phyloP scores from a whole-genome alignment of 2,329 filamentous ascomycete species.

The Neocucurbitaria cava region DNA sequence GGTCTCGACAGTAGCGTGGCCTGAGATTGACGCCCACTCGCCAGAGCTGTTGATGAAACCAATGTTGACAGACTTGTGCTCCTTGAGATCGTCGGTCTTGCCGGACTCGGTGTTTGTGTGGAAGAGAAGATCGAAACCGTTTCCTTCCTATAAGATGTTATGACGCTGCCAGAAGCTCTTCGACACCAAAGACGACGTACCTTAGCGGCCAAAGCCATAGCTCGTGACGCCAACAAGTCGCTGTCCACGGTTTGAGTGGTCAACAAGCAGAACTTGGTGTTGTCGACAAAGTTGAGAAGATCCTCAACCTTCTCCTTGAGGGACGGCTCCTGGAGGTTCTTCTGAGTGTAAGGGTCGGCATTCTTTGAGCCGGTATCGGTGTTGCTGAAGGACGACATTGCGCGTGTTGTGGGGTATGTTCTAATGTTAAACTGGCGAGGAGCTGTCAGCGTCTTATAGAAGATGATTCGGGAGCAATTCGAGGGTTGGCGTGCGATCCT shows the following conservation, averaged over 20 bases:
- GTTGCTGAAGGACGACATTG: constrained; percentile 49
- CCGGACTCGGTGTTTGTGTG: constrained; percentile 90
- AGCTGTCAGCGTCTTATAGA: constrained; percentile 27
- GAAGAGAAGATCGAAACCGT: constrained; percentile 84
- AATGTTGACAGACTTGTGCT: constrained; percentile 78
- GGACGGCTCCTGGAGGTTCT: constrained; percentile 74
- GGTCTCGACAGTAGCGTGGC: constrained; percentile 71
- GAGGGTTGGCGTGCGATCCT: constrained; percentile 7
- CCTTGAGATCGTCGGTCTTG: constrained; percentile 81
- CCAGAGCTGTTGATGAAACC: constrained; percentile 78
- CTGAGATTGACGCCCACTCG: constrained; percentile 88
- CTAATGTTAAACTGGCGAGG: constrained; percentile 21
- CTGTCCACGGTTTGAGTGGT: constrained; percentile 73
- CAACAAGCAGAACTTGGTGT: constrained; percentile 87
- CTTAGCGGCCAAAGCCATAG: constrained; percentile 83
- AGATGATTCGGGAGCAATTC: constrained; percentile 13
- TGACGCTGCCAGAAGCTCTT: too few species aligned
- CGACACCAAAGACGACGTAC: constrained; percentile 54
- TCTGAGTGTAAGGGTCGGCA: constrained; percentile 80
- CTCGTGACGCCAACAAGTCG: constrained; percentile 76
- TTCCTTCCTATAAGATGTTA: constrained; percentile 66
- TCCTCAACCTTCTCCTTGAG: constrained; percentile 79
- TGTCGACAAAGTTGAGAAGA: constrained; percentile 72
- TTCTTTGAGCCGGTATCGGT: constrained; percentile 51
- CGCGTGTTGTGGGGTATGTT: constrained; percentile 15